Base-by-base conservation (phyloP, 495 filamentous ascomycete species). In the Penicillium ochrochloron region DNA sequence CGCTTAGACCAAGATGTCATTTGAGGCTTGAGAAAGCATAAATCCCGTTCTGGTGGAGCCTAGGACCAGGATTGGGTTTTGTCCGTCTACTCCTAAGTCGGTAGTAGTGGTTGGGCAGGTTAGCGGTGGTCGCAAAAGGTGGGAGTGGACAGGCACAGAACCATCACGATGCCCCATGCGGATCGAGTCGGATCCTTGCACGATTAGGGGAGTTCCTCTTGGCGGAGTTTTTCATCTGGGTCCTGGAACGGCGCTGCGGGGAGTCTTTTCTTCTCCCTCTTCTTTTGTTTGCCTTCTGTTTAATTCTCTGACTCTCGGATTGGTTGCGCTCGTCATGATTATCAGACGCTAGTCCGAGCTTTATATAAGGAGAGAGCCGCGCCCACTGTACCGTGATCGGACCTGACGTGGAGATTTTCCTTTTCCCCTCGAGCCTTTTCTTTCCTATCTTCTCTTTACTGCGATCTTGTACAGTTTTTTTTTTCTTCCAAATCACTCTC, bases 351-450 rank as follows among this genome's bases (percentile, higher is more conserved):
- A 71, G 71, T 52, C 65, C 50, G 62, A 66, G 69, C 66, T 70
- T 70, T 71, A 73, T 78, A 78, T 75, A 77, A 77, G 72, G 66
- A 74, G 66, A 74, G 69, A 67, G 53, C 72, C 70, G 63, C 65
- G 65, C 69, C 70, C 70, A 69, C 58, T 37, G 19, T 23, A 48
- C 44, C 44, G 44, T 48, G 57, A 66, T 50, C n/a, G 46, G 50
- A 54, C 60, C 67, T 61, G 63, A 66, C 63, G 63, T 62, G 44
- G 61, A 60, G 63, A 50, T 46, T 62, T 42, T 60, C 61, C 61
- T 59, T 60, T 55, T 41, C 56, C 66, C 66, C 56, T 34, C 17
- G 15, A 54, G n/a, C 27, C 27, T 25, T 31, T 54, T 21, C n/a
- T 31, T 31, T 51, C 58, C 25, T 21, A 1, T 25, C 39, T 17